phyloP scores from a whole-genome alignment of 805 yeast species.

The Zygosaccharomyces pseudorouxii region DNA sequence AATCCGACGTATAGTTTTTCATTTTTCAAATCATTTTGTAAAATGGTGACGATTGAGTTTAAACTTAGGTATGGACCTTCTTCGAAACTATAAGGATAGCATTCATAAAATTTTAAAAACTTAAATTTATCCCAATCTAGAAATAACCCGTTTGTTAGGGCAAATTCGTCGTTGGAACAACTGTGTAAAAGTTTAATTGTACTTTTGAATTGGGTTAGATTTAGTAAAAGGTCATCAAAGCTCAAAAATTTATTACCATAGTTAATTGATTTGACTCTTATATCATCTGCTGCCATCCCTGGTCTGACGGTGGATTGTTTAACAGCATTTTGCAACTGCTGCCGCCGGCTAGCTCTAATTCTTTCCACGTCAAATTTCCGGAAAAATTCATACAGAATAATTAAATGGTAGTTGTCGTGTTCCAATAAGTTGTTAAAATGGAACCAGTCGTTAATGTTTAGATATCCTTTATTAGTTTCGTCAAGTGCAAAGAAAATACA shows the following conservation, averaged over 20 bases:
- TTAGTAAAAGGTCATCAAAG: slow-evolving; percentile 36
- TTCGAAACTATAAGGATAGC: slow-evolving; percentile 17
- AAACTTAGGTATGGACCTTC: slow-evolving; percentile 34
- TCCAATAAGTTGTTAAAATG: slow-evolving; percentile 56
- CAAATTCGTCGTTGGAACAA: slow-evolving; percentile 31
- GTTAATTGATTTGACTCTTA: slow-evolving; percentile 34
- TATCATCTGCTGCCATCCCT: slow-evolving; percentile 15
- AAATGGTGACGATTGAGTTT: slow-evolving; percentile 38
- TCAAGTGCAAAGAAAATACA: slow-evolving; percentile 81
- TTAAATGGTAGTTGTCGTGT: slow-evolving; percentile 45
- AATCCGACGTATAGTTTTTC: slow-evolving; percentile 36
- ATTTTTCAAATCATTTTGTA: slow-evolving; percentile 40
- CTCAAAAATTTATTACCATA: slow-evolving; percentile 38
- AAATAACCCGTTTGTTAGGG: slow-evolving; percentile 23
- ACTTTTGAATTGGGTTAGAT: slow-evolving; percentile 30
- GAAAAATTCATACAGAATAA: slow-evolving; percentile 51
- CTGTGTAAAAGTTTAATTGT: slow-evolving; percentile 35
- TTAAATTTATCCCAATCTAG: slow-evolving; percentile 36
- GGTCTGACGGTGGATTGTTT: slow-evolving; percentile 17
- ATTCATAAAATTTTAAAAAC: slow-evolving; percentile 29
- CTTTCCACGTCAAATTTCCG: slow-evolving; percentile 41
- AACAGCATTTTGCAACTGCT: slow-evolving; percentile 1
- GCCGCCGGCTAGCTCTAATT: slow-evolving; percentile 11
- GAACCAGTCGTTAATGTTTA: slow-evolving; percentile 67
- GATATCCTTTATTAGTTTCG: slow-evolving; percentile 59